A percentile compares a stretch with the other conserved stretches of the same genome.
phyloP scores from a whole-genome alignment of 2,329 filamentous ascomycete species.

The Pestalotiopsis sp. region DNA sequence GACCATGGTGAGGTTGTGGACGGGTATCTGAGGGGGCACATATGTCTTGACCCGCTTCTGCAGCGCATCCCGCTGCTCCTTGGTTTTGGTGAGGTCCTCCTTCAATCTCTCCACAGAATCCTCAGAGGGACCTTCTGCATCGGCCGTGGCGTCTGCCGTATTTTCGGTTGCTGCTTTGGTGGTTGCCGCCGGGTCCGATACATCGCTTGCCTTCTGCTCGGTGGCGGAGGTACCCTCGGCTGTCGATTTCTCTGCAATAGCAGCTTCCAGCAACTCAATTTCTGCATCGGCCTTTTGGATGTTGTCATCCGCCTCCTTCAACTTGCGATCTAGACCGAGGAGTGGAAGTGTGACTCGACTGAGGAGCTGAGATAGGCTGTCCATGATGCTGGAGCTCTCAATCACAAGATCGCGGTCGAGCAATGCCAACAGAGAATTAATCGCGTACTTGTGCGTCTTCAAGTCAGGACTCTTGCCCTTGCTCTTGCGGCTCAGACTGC shows the following conservation, averaged over 20 bases:
- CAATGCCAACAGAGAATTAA: slow-evolving; percentile 87
- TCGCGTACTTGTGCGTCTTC: slow-evolving; percentile 83
- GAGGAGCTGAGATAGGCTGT: slow-evolving; percentile 83
- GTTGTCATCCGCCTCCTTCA: slow-evolving; percentile 43
- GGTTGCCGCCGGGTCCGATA: slow-evolving; percentile 15
- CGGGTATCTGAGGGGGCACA: slow-evolving; percentile 81
- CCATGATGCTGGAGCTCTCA: slow-evolving; percentile 97
- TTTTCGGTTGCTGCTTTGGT: slow-evolving; percentile 19
- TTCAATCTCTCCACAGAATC: slow-evolving; percentile 12
- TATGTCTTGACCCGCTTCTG: slow-evolving; percentile 61
- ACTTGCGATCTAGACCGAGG: slow-evolving; percentile 74
- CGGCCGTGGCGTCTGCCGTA: slow-evolving; percentile 14
- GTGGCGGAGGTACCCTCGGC: slow-evolving; percentile 20
- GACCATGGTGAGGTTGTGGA: slow-evolving; percentile 89
- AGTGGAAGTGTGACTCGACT: slow-evolving; percentile 88
- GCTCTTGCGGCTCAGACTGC: slow-evolving; percentile 77
- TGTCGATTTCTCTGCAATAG: neutral
- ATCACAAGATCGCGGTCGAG: slow-evolving; percentile 94
- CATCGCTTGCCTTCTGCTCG: slow-evolving; percentile 25
- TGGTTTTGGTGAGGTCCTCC: slow-evolving; percentile 30
- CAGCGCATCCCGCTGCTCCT: slow-evolving; percentile 42
- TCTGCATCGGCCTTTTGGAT: slow-evolving; percentile 40
- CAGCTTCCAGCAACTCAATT: slow-evolving; percentile 32
- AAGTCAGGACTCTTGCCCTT: slow-evolving; percentile 86
- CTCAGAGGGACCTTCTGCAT: slow-evolving; percentile 18